phyloP scores from a whole-genome alignment of 2,329 filamentous ascomycete species.

The Colletotrichum shisoi region DNA sequence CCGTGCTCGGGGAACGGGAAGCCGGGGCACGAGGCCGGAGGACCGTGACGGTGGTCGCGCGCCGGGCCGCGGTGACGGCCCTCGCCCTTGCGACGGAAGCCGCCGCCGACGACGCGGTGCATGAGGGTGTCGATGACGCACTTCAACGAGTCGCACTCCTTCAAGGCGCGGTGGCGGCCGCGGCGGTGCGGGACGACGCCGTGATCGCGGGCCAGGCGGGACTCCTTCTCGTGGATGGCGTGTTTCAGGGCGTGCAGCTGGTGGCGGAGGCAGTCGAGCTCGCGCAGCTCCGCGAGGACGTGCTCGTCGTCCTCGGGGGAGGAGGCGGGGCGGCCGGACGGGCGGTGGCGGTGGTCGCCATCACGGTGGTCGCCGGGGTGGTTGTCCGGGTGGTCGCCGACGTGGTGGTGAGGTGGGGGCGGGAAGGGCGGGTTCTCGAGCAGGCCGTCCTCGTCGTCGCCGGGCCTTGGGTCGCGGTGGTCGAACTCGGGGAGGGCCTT shows the following conservation, averaged over 20 bases:
- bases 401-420: slow-evolving; percentile 40
- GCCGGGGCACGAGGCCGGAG: slow-evolving; percentile 41
- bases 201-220: slow-evolving; percentile 50
- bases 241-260: slow-evolving; percentile 54
- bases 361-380: slow-evolving; percentile 14
- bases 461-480: slow-evolving; percentile 34
- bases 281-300: slow-evolving; percentile 54
- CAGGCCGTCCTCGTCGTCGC: slow-evolving; percentile 33
- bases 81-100: slow-evolving; percentile 16
- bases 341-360: neutral
- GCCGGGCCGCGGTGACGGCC: slow-evolving; percentile 1
- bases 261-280: slow-evolving; percentile 54
- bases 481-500: slow-evolving; percentile 31
- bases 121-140: slow-evolving; percentile 55
- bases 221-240: slow-evolving; percentile 55
- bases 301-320: slow-evolving; percentile 35
- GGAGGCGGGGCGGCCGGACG: slow-evolving; percentile 37
- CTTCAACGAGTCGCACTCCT: slow-evolving; percentile 53
- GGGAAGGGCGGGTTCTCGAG: slow-evolving; percentile 35
- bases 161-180: slow-evolving; percentile 33
- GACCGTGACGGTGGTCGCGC: neutral
- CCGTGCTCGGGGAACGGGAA: slow-evolving; percentile 35
- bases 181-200: slow-evolving; percentile 42
- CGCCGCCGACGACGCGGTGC: slow-evolving; percentile 51
- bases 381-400: slow-evolving; percentile 29